Conservation (phyloP, 2,329 filamentous ascomycete species). For the Xylariaceae sp. region DNA sequence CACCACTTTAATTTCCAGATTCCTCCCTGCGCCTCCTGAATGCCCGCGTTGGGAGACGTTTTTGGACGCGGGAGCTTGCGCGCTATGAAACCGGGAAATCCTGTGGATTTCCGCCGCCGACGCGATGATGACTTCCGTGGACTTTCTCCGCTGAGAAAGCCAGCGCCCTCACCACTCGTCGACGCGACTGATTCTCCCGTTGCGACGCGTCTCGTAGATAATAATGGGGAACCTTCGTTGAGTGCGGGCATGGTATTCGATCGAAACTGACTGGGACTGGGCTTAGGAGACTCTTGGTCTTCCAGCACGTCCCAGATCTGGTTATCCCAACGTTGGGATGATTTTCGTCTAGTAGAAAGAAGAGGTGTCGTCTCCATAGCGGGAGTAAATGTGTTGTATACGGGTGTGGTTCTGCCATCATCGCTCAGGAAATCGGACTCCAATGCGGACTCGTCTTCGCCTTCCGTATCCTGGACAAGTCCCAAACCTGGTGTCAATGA, state of each 20-base stretch:
- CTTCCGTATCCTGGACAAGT: constrained; percentile 64
- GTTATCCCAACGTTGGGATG: constrained; percentile 56
- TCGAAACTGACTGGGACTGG: constrained; percentile 38
- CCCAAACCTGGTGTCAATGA: constrained; percentile 77
- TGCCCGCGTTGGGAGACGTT: constrained; percentile 30
- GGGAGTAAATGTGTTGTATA: constrained; percentile 47
- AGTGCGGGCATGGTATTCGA: constrained; percentile 44
- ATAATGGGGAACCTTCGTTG: constrained; percentile 38
- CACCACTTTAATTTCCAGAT: constrained; percentile 56
- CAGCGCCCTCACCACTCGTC: constrained; percentile 20
- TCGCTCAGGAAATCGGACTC: constrained; percentile 43
- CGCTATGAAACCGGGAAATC: constrained; percentile 57
- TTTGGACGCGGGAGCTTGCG: constrained; percentile 38
- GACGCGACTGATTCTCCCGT: constrained; percentile 29
- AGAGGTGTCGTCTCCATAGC: constrained; percentile 36
- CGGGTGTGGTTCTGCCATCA: constrained; percentile 34
- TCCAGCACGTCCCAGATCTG: constrained; percentile 88
- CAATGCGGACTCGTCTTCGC: constrained; percentile 53
- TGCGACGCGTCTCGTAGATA: constrained; percentile 26
- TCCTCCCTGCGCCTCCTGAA: constrained; percentile 48
- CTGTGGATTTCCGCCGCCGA: constrained; percentile 50
- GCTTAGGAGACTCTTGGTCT: constrained; percentile 55
- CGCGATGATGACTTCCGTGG: not conserved
- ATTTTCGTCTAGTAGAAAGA: constrained; percentile 39
- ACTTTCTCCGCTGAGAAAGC: constrained; percentile 14